These are phyloP conservation scores for Ehretia macrophylla DNA, from an alignment of 257 asterid genomes.

Conservation along the genomic window DNA sequence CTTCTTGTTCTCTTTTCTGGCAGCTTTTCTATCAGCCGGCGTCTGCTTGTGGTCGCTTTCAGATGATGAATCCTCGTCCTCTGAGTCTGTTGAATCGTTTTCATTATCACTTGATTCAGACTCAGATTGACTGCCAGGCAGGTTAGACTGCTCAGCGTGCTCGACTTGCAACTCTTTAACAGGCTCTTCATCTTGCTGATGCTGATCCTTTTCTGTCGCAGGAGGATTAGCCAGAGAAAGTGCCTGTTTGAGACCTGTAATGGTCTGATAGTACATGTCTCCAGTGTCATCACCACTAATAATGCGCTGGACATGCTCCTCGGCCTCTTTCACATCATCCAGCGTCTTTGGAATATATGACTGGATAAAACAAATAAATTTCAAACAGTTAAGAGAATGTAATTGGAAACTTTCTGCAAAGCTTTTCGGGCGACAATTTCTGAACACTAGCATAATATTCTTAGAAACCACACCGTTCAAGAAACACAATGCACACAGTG, in stretches of 20 bases:
- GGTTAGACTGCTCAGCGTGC: neutral
- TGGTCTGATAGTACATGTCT: conserved; percentile 80
- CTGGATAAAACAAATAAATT: conserved; percentile 23
- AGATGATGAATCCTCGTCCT: conserved; percentile 37
- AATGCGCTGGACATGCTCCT: conserved; percentile 79
- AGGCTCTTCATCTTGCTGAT: conserved; percentile 8
- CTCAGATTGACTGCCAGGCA: conserved; percentile 29
- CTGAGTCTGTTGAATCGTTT: conserved; percentile 32
- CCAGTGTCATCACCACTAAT: conserved; percentile 68
- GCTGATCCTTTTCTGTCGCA: conserved; percentile 31
- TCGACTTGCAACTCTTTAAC: neutral
- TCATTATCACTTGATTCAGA: conserved; percentile 42
- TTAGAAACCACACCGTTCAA: too few species aligned
- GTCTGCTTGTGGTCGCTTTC: conserved; percentile 38
- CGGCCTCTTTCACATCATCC: conserved; percentile 75
- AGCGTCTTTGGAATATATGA: conserved; percentile 84
- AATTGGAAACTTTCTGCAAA: too few species aligned
- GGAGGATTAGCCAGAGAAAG: conserved; percentile 41
- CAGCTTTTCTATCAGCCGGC: conserved; percentile 56
- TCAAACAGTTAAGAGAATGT: neutral
- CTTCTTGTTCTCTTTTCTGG: conserved; percentile 89
- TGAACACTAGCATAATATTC: too few species aligned
- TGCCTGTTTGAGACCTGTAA: conserved; percentile 82
- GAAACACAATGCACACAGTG: too few species aligned
- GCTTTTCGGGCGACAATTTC: too few species aligned